Conservation (phyloP, 371 early-diverging fungal species). For the Basidiobolus meristosporus region DNA sequence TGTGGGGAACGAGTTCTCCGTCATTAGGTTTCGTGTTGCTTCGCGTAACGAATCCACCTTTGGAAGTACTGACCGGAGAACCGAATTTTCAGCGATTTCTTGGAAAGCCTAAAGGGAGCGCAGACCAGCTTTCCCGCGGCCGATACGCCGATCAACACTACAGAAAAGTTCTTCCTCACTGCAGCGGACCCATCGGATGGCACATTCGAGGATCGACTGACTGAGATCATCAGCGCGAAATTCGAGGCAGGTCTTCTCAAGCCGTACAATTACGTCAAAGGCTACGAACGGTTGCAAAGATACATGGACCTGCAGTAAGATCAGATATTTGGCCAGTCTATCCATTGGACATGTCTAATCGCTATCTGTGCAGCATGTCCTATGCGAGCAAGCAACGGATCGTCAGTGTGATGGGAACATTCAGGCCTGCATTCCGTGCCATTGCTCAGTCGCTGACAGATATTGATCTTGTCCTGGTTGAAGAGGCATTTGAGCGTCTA, state of each 20-base stretch:
- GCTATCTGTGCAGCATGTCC: constrained; percentile 29
- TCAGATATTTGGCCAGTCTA: neutral
- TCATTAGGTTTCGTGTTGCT: constrained; percentile 23
- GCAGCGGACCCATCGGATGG: constrained; percentile 78
- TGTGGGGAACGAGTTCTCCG: constrained; percentile 64
- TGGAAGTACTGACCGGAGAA: neutral
- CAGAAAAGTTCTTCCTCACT: constrained; percentile 72
- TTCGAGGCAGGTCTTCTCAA: constrained; percentile 81
- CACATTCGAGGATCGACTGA: constrained; percentile 58
- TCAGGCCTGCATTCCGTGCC: constrained; percentile 64
- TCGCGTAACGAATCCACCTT: neutral
- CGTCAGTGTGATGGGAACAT: constrained; percentile 66
- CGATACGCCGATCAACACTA: constrained; percentile 37
- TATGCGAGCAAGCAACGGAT: constrained; percentile 51
- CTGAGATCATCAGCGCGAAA: constrained; percentile 77
- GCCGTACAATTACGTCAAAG: constrained; percentile 83
- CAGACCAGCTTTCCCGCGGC: constrained; percentile 8
- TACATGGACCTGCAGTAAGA: constrained; percentile 75
- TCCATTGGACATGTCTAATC: neutral
- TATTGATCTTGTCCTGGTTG: constrained; percentile 75
- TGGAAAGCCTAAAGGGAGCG: constrained; percentile 35
- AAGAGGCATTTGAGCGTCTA: constrained; percentile 84
- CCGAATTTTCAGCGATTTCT: constrained; percentile 35
- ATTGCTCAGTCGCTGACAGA: constrained; percentile 80
- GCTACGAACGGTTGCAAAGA: constrained; percentile 66